A percentile compares a stretch with the other conserved stretches of the same genome.
These are phyloP conservation scores for Stagonosporopsis vannaccii DNA, from an alignment of 2,329 filamentous ascomycete genomes.

Conservation along the genomic window DNA sequence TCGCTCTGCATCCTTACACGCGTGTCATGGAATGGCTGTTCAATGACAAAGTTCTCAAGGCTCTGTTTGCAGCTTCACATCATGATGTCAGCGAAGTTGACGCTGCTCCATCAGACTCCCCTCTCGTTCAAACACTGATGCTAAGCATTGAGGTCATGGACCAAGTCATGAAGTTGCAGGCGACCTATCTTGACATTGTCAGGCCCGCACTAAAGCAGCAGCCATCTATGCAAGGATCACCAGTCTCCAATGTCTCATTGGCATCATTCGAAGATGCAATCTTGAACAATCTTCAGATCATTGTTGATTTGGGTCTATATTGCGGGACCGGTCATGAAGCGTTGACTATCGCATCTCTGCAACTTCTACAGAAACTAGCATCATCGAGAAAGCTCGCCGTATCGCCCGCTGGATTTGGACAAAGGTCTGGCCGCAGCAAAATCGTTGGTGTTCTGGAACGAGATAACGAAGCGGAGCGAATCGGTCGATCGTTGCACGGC, in stretches of 20 bases:
- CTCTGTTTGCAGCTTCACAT: slow-evolving; percentile 79
- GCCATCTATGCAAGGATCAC: slow-evolving; percentile 63
- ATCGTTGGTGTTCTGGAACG: slow-evolving; percentile 88
- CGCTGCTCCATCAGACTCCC: slow-evolving; percentile 76
- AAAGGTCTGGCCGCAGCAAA: slow-evolving; percentile 75
- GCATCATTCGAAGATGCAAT: slow-evolving; percentile 93
- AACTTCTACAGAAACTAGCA: slow-evolving; percentile 84
- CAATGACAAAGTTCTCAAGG: slow-evolving; percentile 84
- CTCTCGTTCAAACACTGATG: slow-evolving; percentile 79
- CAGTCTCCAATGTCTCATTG: slow-evolving; percentile 77
- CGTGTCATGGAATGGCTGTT: slow-evolving; percentile 99
- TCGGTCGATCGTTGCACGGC: slow-evolving; percentile 74
- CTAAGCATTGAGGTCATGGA: slow-evolving; percentile 85
- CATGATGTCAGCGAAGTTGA: slow-evolving; percentile 77
- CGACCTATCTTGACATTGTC: slow-evolving; percentile 90
- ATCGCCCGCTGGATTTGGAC: slow-evolving; percentile 68
- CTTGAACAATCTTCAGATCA: slow-evolving; percentile 77
- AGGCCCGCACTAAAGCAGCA: slow-evolving; percentile 77
- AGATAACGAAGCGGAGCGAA: slow-evolving; percentile 79
- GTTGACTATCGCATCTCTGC: slow-evolving; percentile 80
- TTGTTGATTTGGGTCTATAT: slow-evolving; percentile 85
- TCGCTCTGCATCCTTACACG: slow-evolving; percentile 88
- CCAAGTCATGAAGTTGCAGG: slow-evolving; percentile 82
- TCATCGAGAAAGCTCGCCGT: slow-evolving; percentile 82
- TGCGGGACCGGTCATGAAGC: slow-evolving; percentile 84